Conservation (phyloP, 2,329 filamentous ascomycete species). For the Intubia oerlemansii region DNA sequence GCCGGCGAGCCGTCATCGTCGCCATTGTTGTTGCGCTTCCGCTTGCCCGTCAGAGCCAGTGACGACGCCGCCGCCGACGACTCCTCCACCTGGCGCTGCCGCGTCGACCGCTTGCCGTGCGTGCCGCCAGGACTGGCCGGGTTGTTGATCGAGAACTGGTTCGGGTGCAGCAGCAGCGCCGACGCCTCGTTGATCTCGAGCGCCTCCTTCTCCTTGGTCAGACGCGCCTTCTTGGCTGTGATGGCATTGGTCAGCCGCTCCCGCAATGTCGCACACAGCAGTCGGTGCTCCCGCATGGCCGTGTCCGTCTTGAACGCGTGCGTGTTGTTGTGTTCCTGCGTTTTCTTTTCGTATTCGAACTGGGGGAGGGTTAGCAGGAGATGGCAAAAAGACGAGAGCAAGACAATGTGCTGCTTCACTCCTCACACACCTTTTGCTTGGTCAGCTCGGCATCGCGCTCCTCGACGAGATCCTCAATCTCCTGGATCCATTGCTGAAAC, state of each 20-base stretch:
- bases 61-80: conserved; percentile 12
- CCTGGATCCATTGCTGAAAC: conserved; percentile 67
- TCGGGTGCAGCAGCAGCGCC: conserved; percentile 43
- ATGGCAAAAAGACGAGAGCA: background rate
- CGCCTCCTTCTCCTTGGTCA: conserved; percentile 45
- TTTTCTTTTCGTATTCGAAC: conserved; percentile 42
- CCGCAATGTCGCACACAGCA: conserved; percentile 37
- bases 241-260: conserved; percentile 47
- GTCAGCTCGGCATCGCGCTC: conserved; percentile 67
- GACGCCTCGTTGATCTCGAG: conserved; percentile 46
- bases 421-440: conserved; percentile 45
- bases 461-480: conserved; percentile 76
- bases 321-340: conserved; percentile 35
- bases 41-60: conserved; percentile 24
- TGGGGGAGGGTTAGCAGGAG: conserved; percentile 12
- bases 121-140: conserved; percentile 41
- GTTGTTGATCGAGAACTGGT: conserved; percentile 45
- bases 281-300: conserved; percentile 37
- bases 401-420: conserved; percentile 10
- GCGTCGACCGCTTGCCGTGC: conserved; percentile 40
- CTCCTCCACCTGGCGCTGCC: conserved; percentile 39
- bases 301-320: conserved; percentile 40
- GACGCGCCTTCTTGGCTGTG: conserved; percentile 39
- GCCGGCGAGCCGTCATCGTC: conserved; percentile 41
- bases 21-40: conserved; percentile 40